Conservation (phyloP, 106 monocot genomes). For the Dendrobium huoshanense region DNA sequence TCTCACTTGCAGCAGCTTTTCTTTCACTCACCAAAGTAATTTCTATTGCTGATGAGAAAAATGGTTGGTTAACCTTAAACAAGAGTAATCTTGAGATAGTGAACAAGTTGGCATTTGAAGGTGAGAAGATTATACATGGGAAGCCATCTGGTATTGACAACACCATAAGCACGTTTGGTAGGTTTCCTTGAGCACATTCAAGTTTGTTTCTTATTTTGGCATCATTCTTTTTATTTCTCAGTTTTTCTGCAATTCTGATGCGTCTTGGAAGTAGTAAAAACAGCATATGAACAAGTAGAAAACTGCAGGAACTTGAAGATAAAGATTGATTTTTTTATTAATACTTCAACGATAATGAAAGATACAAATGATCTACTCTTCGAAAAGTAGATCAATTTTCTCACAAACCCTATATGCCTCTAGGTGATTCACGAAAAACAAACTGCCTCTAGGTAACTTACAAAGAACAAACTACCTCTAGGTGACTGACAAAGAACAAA, state of each 20-base stretch:
- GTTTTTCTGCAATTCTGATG: neutral
- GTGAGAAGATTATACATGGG: constrained; percentile 92
- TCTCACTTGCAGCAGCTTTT: constrained; percentile 58
- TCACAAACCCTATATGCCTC: too few species aligned
- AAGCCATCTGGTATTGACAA: constrained; percentile 97
- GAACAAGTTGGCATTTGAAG: constrained; percentile 91
- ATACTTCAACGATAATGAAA: too few species aligned
- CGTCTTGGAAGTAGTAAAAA: too few species aligned
- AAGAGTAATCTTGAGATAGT: constrained; percentile 72
- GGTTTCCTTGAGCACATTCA: constrained; percentile 7
- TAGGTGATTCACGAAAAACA: too few species aligned
- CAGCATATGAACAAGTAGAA: too few species aligned
- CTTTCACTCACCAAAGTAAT: constrained; percentile 40
- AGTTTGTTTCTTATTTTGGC: neutral
- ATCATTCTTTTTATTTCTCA: neutral
- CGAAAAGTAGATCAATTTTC: too few species aligned
- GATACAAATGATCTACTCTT: too few species aligned
- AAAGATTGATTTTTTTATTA: too few species aligned
- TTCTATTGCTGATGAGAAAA: constrained; percentile 11
- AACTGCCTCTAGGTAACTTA: too few species aligned
- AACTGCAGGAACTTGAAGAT: too few species aligned
- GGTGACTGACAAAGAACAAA: too few species aligned
- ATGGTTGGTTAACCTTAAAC: constrained; percentile 30
- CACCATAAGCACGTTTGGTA: constrained; percentile 86
- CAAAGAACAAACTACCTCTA: too few species aligned